Base-by-base conservation (phyloP, 129 eudicot species). In the Saposhnikovia divaricata region DNA sequence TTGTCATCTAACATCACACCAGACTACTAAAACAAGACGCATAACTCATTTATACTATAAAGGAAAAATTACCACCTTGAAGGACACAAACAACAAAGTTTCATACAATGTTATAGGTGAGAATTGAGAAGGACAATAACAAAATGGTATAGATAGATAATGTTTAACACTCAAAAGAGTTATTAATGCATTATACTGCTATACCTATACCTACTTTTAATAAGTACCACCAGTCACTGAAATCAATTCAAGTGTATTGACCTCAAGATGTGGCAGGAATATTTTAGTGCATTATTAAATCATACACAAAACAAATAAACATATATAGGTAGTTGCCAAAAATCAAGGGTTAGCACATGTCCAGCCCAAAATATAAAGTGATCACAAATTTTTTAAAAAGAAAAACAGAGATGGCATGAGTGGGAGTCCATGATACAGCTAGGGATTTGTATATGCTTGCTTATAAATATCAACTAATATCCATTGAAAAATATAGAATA, bases 171-270 rank as follows among this genome's bases (percentile, higher is more conserved):
- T 51, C 7, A 61, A 6, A 6, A 61, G 5, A 61, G 34, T 61
- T n/a, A 12, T 61, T 61, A 51, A 61, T 23, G n/a, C 8, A 65
- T 10, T 13, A 15, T 15, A 27, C 15, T 65, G 39, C 39, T 65
- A 3, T 65, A 3, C 28, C 39, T 65, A 1, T 65, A 10, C 12
- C 72, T 65, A 40, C 21, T 65, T 27, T 9, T 28, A 65, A 28
- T 65, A 10, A 65, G 43, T 69, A 34, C 21, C 23, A 31, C 39
- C 74, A 69, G 19, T 38, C 12, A 34, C 46, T 40, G 25, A 42
- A 15, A 77, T 78, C 44, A 85, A 81, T 78, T 61, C 44, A 53
- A 39, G 23, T 80, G 44, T 55, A 85, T 87, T 82, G 86, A 85
- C 90, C 79, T 87, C 78, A 77, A 82, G 80, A 34, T 37, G 42